Conservation (phyloP, 176 grass and related monocot genomes). For the Musa troglodytarum region DNA sequence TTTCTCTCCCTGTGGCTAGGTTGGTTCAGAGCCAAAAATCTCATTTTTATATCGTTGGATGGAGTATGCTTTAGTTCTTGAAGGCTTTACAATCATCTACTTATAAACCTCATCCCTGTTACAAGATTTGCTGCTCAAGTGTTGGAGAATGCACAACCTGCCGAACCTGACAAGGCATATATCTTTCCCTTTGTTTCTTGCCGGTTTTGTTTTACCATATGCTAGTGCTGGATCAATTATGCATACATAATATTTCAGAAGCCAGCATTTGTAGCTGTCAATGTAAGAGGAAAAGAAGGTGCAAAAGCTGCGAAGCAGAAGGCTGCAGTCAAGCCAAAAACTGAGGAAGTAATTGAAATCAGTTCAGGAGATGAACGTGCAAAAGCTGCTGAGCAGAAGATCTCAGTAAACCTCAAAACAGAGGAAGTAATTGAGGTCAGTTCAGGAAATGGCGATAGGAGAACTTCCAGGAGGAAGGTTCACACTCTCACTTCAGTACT, state of each 20-base stretch:
- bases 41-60: neutral
- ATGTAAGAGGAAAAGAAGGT: slow-evolving; percentile 21
- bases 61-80: neutral
- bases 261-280: neutral
- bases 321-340: slow-evolving; percentile 23
- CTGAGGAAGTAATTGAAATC: slow-evolving; percentile 46
- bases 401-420: slow-evolving; percentile 11
- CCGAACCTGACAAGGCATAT: slow-evolving; percentile 2
- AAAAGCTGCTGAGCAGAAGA: slow-evolving; percentile 7
- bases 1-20: slow-evolving; percentile 34
- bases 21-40: slow-evolving; percentile 1
- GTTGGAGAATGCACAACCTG: slow-evolving; percentile 50
- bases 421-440: neutral
- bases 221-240: neutral
- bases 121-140: slow-evolving; percentile 60
- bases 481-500: slow-evolving; percentile 70
- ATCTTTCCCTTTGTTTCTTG: neutral
- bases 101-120: slow-evolving; percentile 4
- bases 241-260: neutral
- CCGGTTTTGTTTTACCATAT: neutral
- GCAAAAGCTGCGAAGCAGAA: slow-evolving; percentile 29
- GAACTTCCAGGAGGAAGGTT: slow-evolving; percentile 56
- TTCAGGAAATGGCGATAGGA: slow-evolving; percentile 15
- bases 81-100: neutral
- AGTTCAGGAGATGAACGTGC: slow-evolving; percentile 33